These are phyloP conservation scores for Fusarium chaquense DNA, from an alignment of 2,329 filamentous ascomycete species.

Conservation along the genomic window DNA sequence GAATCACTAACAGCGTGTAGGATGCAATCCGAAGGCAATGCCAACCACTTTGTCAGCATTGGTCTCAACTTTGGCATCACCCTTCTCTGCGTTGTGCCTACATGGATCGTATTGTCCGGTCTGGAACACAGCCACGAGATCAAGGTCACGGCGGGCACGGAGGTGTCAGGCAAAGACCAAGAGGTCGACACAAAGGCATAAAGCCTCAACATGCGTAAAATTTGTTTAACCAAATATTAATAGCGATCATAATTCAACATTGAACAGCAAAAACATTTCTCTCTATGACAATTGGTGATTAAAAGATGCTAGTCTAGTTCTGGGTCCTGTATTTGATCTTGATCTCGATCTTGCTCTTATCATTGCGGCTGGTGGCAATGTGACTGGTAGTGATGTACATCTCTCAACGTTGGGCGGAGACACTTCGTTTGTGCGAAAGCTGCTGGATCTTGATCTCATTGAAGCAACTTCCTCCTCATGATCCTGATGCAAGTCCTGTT, in stretches of 20 bases:
- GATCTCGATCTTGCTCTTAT: slow-evolving; percentile 2
- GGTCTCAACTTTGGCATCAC: slow-evolving; percentile 25
- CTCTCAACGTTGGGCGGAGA: not conserved
- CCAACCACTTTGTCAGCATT: slow-evolving; percentile 26
- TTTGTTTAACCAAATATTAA: slow-evolving; percentile 2
- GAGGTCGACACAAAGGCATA: slow-evolving; percentile 8
- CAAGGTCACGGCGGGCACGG: not conserved
- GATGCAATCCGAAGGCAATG: slow-evolving; percentile 28
- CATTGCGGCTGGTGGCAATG: not conserved
- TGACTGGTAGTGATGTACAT: slow-evolving; percentile 11
- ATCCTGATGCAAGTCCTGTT: slow-evolving; percentile 12
- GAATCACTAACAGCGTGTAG: not conserved
- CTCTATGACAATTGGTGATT: not conserved
- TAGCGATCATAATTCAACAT: slow-evolving; percentile 15
- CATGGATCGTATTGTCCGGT: slow-evolving; percentile 21
- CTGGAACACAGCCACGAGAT: slow-evolving; percentile 25
- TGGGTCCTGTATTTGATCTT: not conserved
- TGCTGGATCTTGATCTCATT: not conserved
- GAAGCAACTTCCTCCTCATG: not conserved
- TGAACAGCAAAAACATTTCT: not conserved
- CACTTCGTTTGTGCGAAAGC: not conserved
- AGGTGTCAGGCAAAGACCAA: not conserved
- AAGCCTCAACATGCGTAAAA: not conserved
- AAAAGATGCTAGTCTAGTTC: not conserved
- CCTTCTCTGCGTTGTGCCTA: slow-evolving; percentile 9